phyloP scores from a whole-genome alignment of 1,284 basidiomycete genomes.

The Trametes versicolor region DNA sequence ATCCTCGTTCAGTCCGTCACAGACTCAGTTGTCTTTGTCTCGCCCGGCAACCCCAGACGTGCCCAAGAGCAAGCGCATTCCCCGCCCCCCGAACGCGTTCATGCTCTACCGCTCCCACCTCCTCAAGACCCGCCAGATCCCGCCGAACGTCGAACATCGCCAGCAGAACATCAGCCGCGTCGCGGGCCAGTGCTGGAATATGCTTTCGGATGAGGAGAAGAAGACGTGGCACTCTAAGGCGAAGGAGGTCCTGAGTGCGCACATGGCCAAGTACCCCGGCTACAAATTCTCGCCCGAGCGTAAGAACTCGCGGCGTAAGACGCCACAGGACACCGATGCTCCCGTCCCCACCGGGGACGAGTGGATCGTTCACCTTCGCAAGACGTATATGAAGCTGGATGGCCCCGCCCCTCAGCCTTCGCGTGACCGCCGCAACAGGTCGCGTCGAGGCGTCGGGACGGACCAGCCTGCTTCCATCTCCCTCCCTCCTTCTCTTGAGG shows the following conservation, averaged over 20 bases:
- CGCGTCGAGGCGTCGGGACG: constrained; percentile 25
- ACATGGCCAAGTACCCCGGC: constrained; percentile 52
- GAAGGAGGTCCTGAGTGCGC: constrained; percentile 47
- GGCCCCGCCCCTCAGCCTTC: constrained; percentile 33
- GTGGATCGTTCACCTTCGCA: constrained; percentile 35
- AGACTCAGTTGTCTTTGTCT: constrained; percentile 14
- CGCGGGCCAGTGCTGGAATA: constrained; percentile 64
- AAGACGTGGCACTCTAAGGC: constrained; percentile 56
- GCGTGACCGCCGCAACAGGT: constrained; percentile 34
- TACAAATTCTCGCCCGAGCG: constrained; percentile 57
- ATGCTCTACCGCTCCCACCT: constrained; percentile 84
- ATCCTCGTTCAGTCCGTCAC: constrained; percentile 9
- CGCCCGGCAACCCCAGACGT: constrained; percentile 20
- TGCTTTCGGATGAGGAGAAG: constrained; percentile 53
- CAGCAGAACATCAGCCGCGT: constrained; percentile 66
- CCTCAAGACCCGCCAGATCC: constrained; percentile 54
- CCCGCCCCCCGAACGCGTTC: constrained; percentile 86
- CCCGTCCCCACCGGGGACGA: constrained; percentile 27
- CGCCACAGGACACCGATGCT: constrained; percentile 20
- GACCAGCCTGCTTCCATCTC: not conserved
- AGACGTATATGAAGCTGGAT: constrained; percentile 32
- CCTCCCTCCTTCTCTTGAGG: constrained; percentile 17
- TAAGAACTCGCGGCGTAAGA: constrained; percentile 32
- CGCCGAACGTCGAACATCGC: constrained; percentile 52
- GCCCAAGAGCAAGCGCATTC: constrained; percentile 45